Evolutionary conservation across 164 flowering plant species (phyloP), one percentile per base, ranked within the genome.

Genomic region (Sedum album): DNA sequence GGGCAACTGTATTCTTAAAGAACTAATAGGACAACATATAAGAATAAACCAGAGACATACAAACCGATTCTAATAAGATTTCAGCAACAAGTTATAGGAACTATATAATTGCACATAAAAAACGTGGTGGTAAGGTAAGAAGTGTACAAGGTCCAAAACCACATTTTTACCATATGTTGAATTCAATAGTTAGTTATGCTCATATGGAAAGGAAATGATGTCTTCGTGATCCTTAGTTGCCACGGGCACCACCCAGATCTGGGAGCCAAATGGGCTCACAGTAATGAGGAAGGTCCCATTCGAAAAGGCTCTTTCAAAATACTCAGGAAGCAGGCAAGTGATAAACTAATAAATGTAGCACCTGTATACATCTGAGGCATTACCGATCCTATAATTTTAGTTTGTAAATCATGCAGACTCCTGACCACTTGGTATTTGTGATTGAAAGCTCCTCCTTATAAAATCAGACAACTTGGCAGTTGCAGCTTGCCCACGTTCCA

Each of bases 401-500:
- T 57, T 57, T 2, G 62, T 28, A 14, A 69, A 70, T 78, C 73
- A 77, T 2, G 75, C 82, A 0, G 78, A 75, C 70, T 71, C 78
- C 6, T 51, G 41, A 61, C 78, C 77, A 35, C 44, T 69, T 21
- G 73, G 73, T 49, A 60, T 35, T 60, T 78, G 77, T 15, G 79
- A 70, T 61, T 81, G 86, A 78, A 90, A 78, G 70, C 72, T 90
- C 77, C 78, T 85, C 75, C 96, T 79, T 4, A 90, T 79, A 76
- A 88, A 86, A 51, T 78, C 88, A 11, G 97, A 89, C 71, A 90
- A 60, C 72, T 83, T 83, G 53, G 80, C 77, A 71, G 80, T 76
- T 0, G 93, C 96, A 67, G 92, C 88, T 51, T 82, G 88, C 48
- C 96, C 93, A 46, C 88, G 82, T 60, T 89, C 88, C 60, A 93